Evolutionary conservation across 495 filamentous ascomycete genomes (phyloP).

Genomic region (Neurospora terricola): DNA sequence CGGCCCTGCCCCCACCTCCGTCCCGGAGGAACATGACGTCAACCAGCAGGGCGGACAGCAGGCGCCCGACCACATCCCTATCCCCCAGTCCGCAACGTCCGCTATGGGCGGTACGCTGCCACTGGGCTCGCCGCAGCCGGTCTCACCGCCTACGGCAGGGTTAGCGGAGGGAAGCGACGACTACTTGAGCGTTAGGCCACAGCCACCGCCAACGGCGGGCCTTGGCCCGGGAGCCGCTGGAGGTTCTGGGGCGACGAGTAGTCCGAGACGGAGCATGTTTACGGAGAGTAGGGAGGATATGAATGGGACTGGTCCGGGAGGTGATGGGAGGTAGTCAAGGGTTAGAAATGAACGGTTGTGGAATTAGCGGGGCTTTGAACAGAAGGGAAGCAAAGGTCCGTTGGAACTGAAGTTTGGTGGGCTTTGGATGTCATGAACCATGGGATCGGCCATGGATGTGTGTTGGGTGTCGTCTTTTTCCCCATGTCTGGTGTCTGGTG

Average conservation of each 20-base stretch:
- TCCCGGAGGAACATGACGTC: not conserved
- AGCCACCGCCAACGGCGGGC: conserved; percentile 1
- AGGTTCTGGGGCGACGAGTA: conserved; percentile 1
- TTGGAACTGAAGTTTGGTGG: too few species aligned
- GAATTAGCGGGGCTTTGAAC: too few species aligned
- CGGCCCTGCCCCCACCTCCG: not conserved
- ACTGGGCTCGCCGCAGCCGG: not conserved
- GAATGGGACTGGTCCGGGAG: not conserved
- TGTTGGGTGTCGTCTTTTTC: not conserved
- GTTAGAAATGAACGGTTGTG: too few species aligned
- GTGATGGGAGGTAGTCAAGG: not conserved
- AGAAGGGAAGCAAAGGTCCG: too few species aligned
- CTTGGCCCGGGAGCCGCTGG: not conserved
- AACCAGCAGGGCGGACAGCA: not conserved
- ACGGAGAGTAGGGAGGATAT: conserved; percentile 8
- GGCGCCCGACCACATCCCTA: not conserved
- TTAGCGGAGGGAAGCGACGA: not conserved
- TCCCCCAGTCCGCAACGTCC: not conserved
- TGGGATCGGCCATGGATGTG: not conserved
- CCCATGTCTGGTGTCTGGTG: not conserved
- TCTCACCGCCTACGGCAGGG: conserved; percentile 5
- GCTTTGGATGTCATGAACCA: too few species aligned
- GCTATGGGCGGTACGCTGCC: not conserved
- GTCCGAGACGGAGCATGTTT: conserved; percentile 11
- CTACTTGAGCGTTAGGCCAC: conserved; percentile 4